These are phyloP conservation scores for Fraxinus pennsylvanica DNA, from an alignment of 257 asterid species.

Conservation along the genomic window DNA sequence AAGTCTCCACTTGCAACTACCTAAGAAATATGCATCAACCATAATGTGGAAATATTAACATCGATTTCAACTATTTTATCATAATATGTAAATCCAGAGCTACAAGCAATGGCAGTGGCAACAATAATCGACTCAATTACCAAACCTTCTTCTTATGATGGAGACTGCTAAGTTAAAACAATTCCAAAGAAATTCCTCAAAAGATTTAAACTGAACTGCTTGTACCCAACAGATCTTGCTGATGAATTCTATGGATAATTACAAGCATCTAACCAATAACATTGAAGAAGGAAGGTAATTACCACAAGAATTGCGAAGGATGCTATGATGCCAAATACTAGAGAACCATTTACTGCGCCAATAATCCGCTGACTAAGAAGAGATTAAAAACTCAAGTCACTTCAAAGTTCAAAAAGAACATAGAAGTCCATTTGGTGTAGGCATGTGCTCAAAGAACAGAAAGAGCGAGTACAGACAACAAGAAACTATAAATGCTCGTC, in stretches of 20 bases:
- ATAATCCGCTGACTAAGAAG: conserved; percentile 70
- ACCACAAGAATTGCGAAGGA: conserved; percentile 88
- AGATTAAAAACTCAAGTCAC: conserved; percentile 25
- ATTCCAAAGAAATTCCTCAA: no score
- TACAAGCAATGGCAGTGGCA: neutral
- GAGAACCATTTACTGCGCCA: conserved; percentile 84
- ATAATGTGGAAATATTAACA: conserved; percentile 1
- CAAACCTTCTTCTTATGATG: neutral
- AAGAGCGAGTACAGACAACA: neutral
- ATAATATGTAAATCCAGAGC: no score
- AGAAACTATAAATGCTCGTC: neutral
- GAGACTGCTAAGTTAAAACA: neutral
- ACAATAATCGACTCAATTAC: neutral
- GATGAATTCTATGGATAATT: neutral
- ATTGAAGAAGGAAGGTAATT: conserved; percentile 28
- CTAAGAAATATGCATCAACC: conserved; percentile 33
- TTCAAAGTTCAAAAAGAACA: conserved; percentile 10
- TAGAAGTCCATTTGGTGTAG: no score
- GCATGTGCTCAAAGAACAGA: neutral
- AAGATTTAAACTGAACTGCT: no score
- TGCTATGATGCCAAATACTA: conserved; percentile 64
- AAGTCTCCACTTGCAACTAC: conserved; percentile 80
- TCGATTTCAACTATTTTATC: no score
- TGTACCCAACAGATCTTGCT: no score
- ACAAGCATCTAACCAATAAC: neutral